These are phyloP conservation scores for Misopates orontium DNA, from an alignment of 257 asterid genomes.

Conservation along the genomic window DNA sequence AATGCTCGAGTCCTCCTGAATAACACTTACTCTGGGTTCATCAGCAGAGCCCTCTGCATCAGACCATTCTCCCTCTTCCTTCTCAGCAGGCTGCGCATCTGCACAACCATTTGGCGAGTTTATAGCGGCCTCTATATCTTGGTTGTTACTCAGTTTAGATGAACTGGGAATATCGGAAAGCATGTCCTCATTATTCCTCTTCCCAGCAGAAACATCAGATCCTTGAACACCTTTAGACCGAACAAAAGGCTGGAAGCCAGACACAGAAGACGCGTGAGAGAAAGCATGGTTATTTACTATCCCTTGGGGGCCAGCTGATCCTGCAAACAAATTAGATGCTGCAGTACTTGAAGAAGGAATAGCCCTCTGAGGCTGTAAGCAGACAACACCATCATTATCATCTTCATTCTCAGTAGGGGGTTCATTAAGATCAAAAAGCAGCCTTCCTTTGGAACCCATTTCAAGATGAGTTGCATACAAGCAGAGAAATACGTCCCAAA, in stretches of 20 bases:
- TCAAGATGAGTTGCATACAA: slow-evolving; percentile 65
- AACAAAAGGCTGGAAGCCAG: slow-evolving; percentile 97
- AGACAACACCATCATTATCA: slow-evolving; percentile 58
- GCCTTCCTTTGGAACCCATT: slow-evolving; percentile 96
- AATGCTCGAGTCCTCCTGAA: slow-evolving; percentile 44
- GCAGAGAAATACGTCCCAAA: slow-evolving; percentile 45
- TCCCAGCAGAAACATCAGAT: slow-evolving; percentile 40
- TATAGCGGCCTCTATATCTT: slow-evolving; percentile 41
- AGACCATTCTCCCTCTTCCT: slow-evolving; percentile 99
- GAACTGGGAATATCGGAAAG: slow-evolving; percentile 37
- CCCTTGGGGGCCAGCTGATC: slow-evolving; percentile 67
- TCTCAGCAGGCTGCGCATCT: slow-evolving; percentile 55
- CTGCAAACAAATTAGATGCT: slow-evolving; percentile 57
- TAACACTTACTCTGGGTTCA: slow-evolving; percentile 34
- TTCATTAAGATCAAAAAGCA: slow-evolving; percentile 92
- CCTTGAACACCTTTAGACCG: slow-evolving; percentile 55
- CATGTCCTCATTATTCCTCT: slow-evolving; percentile 35
- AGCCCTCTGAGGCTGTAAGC: slow-evolving; percentile 89
- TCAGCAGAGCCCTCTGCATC: slow-evolving; percentile 81
- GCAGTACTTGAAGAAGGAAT: slow-evolving; percentile 79
- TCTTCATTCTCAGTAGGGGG: slow-evolving; percentile 85
- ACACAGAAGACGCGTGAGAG: slow-evolving; percentile 91
- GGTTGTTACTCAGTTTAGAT: slow-evolving; percentile 40
- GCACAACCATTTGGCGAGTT: slow-evolving; percentile 43
- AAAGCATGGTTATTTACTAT: slow-evolving; percentile 87